Percentiles rank a stretch among this genome's conserved stretches.
phyloP scores from a whole-genome alignment of 805 yeast species.

The Saturnispora sekii region DNA sequence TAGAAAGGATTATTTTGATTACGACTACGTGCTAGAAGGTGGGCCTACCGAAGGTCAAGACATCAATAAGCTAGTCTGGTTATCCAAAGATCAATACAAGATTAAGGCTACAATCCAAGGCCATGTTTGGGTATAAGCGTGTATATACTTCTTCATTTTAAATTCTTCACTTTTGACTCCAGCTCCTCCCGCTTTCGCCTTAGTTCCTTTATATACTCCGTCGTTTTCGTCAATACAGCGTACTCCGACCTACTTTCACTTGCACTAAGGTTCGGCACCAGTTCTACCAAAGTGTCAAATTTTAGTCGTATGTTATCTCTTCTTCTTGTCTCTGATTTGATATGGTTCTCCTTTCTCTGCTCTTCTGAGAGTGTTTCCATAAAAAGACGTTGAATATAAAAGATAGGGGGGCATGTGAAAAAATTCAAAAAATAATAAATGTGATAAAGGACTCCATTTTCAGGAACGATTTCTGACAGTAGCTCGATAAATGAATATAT shows the following conservation, averaged over 20 bases:
- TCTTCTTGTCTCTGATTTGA: constrained; percentile 66
- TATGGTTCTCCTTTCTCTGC: constrained; percentile 28
- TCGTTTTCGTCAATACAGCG: constrained; percentile 51
- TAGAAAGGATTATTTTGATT: constrained; percentile 28
- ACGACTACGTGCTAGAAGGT: constrained; percentile 12
- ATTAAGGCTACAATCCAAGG: constrained; percentile 7
- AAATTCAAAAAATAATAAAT: too few species aligned
- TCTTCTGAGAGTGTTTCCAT: constrained; percentile 18
- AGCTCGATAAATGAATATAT: too few species aligned
- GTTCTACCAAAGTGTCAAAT: constrained; percentile 61
- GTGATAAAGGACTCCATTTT: too few species aligned
- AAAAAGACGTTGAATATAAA: not conserved
- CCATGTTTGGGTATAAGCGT: constrained; percentile 7
- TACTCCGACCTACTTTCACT: constrained; percentile 75
- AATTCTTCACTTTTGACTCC: not conserved
- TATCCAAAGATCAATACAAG: constrained; percentile 1
- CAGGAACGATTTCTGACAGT: too few species aligned
- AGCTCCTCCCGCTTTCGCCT: constrained; percentile 11
- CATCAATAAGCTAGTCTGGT: constrained; percentile 1
- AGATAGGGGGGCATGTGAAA: too few species aligned
- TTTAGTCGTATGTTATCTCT: constrained; percentile 78
- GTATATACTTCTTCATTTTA: not conserved
- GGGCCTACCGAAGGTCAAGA: not conserved
- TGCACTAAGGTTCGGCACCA: constrained; percentile 65
- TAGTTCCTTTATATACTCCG: constrained; percentile 41